Evolutionary conservation across 78 protist genomes (phyloP).

Genomic region (Andalucia godoyi): DNA sequence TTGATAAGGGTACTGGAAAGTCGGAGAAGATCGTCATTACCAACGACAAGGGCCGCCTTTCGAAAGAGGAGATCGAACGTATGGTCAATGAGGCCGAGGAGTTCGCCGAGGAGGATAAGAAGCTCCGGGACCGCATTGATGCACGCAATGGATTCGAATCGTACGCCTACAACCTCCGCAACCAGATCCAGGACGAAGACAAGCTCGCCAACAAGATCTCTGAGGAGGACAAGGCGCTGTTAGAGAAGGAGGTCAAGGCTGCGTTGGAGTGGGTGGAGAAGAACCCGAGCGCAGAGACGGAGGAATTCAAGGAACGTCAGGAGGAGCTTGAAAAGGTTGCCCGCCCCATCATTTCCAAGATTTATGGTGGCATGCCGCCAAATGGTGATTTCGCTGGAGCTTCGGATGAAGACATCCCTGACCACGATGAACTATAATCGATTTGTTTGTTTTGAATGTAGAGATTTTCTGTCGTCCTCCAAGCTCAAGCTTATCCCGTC

Average conservation of each 20-base stretch:
- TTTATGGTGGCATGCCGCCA: slow-evolving; percentile 46
- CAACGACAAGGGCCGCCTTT: slow-evolving; percentile 83
- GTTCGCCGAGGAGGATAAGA: slow-evolving; percentile 77
- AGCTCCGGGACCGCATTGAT: slow-evolving; percentile 59
- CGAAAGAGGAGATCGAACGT: slow-evolving; percentile 74
- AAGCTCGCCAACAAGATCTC: slow-evolving; percentile 78
- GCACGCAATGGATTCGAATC: slow-evolving; percentile 33
- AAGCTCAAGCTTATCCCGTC: no score
- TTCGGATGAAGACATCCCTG: background rate
- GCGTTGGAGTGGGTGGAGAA: slow-evolving; percentile 84
- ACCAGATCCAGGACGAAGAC: slow-evolving; percentile 49
- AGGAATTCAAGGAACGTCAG: slow-evolving; percentile 85
- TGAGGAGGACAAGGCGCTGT: slow-evolving; percentile 73
- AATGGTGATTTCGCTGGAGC: background rate
- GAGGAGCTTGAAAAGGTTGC: slow-evolving; percentile 69
- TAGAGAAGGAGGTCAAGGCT: slow-evolving; percentile 68
- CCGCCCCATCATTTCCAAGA: slow-evolving; percentile 90
- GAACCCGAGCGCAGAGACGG: slow-evolving; percentile 72
- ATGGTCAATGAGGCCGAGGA: slow-evolving; percentile 86
- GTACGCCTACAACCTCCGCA: background rate
- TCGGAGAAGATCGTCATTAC: slow-evolving; percentile 78
- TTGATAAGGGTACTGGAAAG: slow-evolving; percentile 81
- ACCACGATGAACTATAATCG: background rate
- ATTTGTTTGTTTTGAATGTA: background rate
- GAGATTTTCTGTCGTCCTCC: background rate